Evolutionary conservation across 352 stramenopile genomes (phyloP).

Genomic region (Phytophthora tentaculata): DNA sequence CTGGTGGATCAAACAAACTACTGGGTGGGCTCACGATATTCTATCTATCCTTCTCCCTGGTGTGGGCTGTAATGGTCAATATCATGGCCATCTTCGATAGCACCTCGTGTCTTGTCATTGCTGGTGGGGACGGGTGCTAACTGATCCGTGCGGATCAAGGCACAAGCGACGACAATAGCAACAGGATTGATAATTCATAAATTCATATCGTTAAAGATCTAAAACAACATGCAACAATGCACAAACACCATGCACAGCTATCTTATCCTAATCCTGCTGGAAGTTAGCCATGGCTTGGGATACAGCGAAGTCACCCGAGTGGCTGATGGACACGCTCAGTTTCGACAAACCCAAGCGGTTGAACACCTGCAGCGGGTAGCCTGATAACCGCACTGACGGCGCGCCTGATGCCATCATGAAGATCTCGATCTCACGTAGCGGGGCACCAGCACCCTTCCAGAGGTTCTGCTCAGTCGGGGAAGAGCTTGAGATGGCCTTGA

Average conservation of each 20-base stretch:
- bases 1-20: background rate
- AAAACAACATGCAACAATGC: background rate
- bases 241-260: background rate
- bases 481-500: conserved; percentile 90
- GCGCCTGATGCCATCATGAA: conserved; percentile 81
- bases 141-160: too few species aligned
- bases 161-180: too few species aligned
- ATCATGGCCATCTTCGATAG: conserved; percentile 2
- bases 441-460: conserved; percentile 77
- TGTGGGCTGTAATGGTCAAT: background rate
- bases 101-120: background rate
- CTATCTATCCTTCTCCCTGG: background rate
- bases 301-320: conserved; percentile 89
- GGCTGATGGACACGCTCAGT: conserved; percentile 89
- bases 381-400: conserved; percentile 78
- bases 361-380: conserved; percentile 80
- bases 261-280: conserved; percentile 9
- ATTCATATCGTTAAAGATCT: background rate
- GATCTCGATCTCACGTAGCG: conserved; percentile 89
- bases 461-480: conserved; percentile 67
- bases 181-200: background rate
- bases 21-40: background rate
- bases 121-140: conserved; percentile 1
- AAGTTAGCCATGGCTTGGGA: conserved; percentile 84
- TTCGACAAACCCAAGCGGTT: conserved; percentile 73